Evolutionary conservation across 805 yeast genomes (phyloP).

Genomic region (Henningerozyma blattae): DNA sequence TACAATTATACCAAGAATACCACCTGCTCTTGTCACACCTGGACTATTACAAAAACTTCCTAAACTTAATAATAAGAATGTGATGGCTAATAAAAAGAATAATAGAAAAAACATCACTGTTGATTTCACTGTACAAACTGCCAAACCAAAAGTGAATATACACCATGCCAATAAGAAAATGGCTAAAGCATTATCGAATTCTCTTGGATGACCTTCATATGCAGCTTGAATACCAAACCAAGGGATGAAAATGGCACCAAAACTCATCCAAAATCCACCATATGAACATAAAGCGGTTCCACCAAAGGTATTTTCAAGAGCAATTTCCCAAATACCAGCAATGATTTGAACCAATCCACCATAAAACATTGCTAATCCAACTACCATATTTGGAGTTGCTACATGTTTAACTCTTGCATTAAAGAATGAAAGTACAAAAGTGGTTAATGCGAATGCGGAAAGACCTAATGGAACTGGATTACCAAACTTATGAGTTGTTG

Average conservation of each 20-base stretch:
- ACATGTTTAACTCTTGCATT: slow-evolving; percentile 46
- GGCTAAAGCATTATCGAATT: slow-evolving; percentile 40
- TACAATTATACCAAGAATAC: slow-evolving; percentile 47
- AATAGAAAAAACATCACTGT: slow-evolving; percentile 51
- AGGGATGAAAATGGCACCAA: slow-evolving; percentile 44
- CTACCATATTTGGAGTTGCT: slow-evolving; percentile 38
- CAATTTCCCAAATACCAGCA: slow-evolving; percentile 59
- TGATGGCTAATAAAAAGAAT: slow-evolving; percentile 39
- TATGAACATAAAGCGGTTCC: slow-evolving; percentile 49
- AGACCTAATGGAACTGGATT: slow-evolving; percentile 59
- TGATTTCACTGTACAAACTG: slow-evolving; percentile 46
- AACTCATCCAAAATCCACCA: slow-evolving; percentile 65
- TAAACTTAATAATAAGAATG: slow-evolving; percentile 43
- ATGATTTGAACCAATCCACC: slow-evolving; percentile 50
- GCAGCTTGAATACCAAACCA: slow-evolving; percentile 50
- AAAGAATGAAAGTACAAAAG: slow-evolving; percentile 45
- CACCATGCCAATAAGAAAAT: slow-evolving; percentile 55
- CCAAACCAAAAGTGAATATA: slow-evolving; percentile 43
- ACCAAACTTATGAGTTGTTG: slow-evolving; percentile 47
- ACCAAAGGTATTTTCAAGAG: slow-evolving; percentile 54
- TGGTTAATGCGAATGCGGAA: slow-evolving; percentile 48
- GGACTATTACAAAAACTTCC: slow-evolving; percentile 36
- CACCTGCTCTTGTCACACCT: slow-evolving; percentile 42
- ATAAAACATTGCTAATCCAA: slow-evolving; percentile 47
- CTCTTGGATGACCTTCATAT: slow-evolving; percentile 28